A percentile compares a stretch with the other conserved stretches of the same genome.
phyloP scores from a whole-genome alignment of 2,329 filamentous ascomycete genomes.

The Fusarium sp. region DNA sequence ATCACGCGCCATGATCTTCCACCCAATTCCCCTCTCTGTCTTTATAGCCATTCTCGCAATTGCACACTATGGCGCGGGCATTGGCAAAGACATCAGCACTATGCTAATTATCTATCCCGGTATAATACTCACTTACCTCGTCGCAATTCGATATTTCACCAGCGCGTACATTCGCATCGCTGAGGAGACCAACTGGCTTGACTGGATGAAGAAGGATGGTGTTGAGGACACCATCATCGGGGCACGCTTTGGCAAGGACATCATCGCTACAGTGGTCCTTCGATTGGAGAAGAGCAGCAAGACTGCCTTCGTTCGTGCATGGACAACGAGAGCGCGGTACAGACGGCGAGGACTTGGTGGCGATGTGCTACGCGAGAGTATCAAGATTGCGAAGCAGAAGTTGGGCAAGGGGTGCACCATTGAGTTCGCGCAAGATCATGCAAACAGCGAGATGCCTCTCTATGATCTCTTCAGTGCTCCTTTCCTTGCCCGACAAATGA shows the following conservation, averaged over 20 bases:
- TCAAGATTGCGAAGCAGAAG: conserved; percentile 70
- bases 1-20: conserved; percentile 70
- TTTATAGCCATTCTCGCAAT: conserved; percentile 54
- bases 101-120: conserved; percentile 66
- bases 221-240: conserved; percentile 69
- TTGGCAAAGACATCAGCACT: conserved; percentile 62
- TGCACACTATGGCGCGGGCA: conserved; percentile 54
- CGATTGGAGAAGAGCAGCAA: conserved; percentile 61
- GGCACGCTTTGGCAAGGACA: conserved; percentile 70
- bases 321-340: conserved; percentile 80
- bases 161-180: conserved; percentile 71
- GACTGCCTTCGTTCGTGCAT: conserved; percentile 77
- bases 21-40: conserved; percentile 63
- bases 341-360: conserved; percentile 76
- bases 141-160: conserved; percentile 69
- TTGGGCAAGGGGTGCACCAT: conserved; percentile 70
- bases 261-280: conserved; percentile 78
- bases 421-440: conserved; percentile 80
- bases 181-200: conserved; percentile 71
- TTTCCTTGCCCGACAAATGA: conserved; percentile 66
- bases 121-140: conserved; percentile 70
- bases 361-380: conserved; percentile 77
- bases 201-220: conserved; percentile 56
- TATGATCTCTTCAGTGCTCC: conserved; percentile 67
- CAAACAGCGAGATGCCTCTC: conserved; percentile 72